Evolutionary conservation across 306 rosid species (phyloP).

Genomic region (Astragalus membranaceus): DNA sequence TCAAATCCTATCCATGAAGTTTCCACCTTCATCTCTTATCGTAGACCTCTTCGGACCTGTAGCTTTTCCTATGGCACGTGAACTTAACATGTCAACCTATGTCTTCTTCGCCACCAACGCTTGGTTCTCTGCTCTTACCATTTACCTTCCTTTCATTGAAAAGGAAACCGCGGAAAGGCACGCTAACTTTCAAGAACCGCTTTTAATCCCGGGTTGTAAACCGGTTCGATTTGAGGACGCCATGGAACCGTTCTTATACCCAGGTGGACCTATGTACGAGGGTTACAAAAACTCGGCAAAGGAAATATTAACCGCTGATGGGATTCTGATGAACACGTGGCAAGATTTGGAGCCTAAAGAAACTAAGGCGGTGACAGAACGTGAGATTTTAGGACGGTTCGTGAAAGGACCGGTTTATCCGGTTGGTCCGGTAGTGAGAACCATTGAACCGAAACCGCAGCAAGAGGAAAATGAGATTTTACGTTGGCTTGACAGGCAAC

Average conservation of each 20-base stretch:
- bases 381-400: constrained; percentile 9
- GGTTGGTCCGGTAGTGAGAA: constrained; percentile 56
- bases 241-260: constrained; percentile 22
- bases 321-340: constrained; percentile 62
- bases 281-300: background rate
- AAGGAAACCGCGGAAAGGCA: background rate
- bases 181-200: constrained; percentile 8
- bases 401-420: constrained; percentile 23
- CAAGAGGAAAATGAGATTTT: background rate
- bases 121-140: constrained; percentile 33
- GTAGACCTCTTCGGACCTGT: constrained; percentile 46
- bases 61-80: constrained; percentile 41
- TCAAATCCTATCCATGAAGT: background rate
- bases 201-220: constrained; percentile 24
- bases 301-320: constrained; percentile 24
- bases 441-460: background rate
- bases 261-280: constrained; percentile 17
- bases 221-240: constrained; percentile 33
- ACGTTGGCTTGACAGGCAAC: constrained; percentile 53
- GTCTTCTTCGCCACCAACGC: constrained; percentile 35
- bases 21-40: constrained; percentile 34
- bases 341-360: constrained; percentile 29
- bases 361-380: constrained; percentile 11
- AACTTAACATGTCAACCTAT: constrained; percentile 33
- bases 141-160: constrained; percentile 23